Conservation (phyloP, 2,329 filamentous ascomycete genomes). For the Ampelomyces quisqualis region DNA sequence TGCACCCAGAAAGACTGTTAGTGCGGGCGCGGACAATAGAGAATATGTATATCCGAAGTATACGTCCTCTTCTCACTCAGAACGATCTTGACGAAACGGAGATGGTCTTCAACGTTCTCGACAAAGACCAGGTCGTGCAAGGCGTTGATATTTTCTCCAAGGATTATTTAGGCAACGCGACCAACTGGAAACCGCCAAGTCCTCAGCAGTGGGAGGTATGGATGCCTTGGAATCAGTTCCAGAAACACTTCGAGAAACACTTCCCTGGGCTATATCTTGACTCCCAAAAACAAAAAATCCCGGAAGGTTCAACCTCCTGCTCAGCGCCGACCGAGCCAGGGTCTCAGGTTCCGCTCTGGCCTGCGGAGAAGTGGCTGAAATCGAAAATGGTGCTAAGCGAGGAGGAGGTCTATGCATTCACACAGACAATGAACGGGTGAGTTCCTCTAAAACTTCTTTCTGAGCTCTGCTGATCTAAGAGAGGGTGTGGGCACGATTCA, state of each 20-base stretch:
- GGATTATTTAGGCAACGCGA: conserved; percentile 47
- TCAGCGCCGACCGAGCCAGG: conserved; percentile 21
- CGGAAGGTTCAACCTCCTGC: conserved; percentile 13
- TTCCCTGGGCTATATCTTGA: conserved; percentile 11
- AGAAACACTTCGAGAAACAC: conserved; percentile 43
- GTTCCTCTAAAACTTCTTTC: conserved; percentile 14
- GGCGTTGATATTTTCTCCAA: conserved; percentile 51
- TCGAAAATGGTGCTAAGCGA: conserved; percentile 64
- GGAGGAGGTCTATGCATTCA: conserved; percentile 58
- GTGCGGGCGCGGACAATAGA: conserved; percentile 53
- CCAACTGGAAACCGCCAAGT: conserved; percentile 21
- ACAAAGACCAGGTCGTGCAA: conserved; percentile 25
- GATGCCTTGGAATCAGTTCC: conserved; percentile 54
- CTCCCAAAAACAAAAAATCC: conserved; percentile 4
- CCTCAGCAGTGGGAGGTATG: conserved; percentile 21
- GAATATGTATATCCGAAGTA: conserved; percentile 69
- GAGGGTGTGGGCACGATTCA: conserved; percentile 62
- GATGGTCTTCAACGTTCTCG: conserved; percentile 61
- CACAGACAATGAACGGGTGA: conserved; percentile 57
- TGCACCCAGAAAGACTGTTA: conserved; percentile 63
- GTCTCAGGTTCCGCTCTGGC: conserved; percentile 11
- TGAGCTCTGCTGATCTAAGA: conserved; percentile 18
- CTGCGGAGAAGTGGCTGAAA: conserved; percentile 57
- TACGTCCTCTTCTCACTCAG: conserved; percentile 48
- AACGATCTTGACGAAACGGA: conserved; percentile 57